Base-by-base conservation (phyloP, 176 grass and related monocot species). In the Typha latifolia region DNA sequence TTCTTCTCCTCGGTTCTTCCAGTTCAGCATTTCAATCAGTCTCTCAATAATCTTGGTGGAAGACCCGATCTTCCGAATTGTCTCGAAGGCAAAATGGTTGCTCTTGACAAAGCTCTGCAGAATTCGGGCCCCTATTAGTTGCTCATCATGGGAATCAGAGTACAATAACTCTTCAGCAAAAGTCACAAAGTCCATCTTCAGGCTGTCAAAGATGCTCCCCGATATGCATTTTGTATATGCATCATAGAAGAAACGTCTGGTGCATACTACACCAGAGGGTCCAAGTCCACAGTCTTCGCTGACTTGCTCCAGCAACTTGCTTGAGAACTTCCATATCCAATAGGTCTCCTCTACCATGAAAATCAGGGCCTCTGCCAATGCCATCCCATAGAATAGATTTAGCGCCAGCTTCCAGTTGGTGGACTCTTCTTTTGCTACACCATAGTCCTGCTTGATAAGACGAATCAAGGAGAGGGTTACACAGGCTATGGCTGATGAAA, bases 1-100 rank as follows among this genome's bases (percentile, higher is more conserved):
- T 3, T 26, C 47, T 15, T 84, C 75, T 2, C 14, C 61, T 3
- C 14, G 19, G 48, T 69, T 78, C 68, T 79, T 84, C 81, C 81
- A 84, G 52, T 72, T 84, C 13, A 84, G 65, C 81, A 84, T 84
- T 55, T 79, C 81, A 6, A 79, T 31, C 48, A 84, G 32, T 49
- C 75, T 63, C 64, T 74, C 75, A 24, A 79, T 84, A 47, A 61
- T 43, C 47, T 49, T 48, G 29, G 19, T 69, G 14, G 75, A 79
- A 29, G 75, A 70, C 19, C 75, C 75, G 0, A 84, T 22, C 57
- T 79, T 84, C 47, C 64, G 53, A 5, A 79, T 66, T 43, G 81
- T 74, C 24, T 62, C 75, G 0, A 12, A 47, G 29, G 69, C 16
- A n/a, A 69, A 74, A 24, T 37, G 47, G 0, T 74, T 12, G 27